Percentiles rank a stretch among this genome's conserved stretches.
These are phyloP conservation scores for Paramyrothecium sp. DNA, from an alignment of 2,329 filamentous ascomycete species.

Conservation along the genomic window DNA sequence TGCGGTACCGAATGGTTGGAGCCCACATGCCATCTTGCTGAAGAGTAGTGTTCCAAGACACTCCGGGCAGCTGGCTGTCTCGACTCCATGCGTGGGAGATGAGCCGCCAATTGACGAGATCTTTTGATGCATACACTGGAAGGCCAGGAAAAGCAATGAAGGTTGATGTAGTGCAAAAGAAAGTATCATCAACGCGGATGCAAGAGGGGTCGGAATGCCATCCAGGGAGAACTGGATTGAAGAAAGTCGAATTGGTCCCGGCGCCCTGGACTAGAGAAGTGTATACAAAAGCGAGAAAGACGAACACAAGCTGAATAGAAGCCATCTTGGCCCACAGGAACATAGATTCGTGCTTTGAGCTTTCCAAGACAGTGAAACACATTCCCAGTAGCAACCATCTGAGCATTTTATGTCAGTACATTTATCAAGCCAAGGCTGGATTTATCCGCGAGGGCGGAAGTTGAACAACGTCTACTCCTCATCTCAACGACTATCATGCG, in stretches of 20 bases:
- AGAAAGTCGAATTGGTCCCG: slow-evolving; percentile 4
- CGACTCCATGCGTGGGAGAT: slow-evolving; percentile 9
- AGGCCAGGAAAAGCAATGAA: slow-evolving; percentile 51
- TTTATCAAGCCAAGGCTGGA: no score
- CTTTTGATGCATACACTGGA: slow-evolving; percentile 48
- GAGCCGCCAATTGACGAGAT: slow-evolving; percentile 46
- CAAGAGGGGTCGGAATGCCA: slow-evolving; percentile 47
- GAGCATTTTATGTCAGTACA: no score
- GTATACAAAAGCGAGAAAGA: background rate
- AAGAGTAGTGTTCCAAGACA: slow-evolving; percentile 1
- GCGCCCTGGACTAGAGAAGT: background rate
- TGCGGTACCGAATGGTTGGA: slow-evolving; percentile 36
- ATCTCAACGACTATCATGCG: no score
- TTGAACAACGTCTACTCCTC: no score
- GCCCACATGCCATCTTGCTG: slow-evolving; percentile 31
- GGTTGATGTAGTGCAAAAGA: slow-evolving; percentile 48
- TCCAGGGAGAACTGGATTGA: slow-evolving; percentile 45
- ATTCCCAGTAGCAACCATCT: no score
- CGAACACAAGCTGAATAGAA: background rate
- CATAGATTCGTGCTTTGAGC: no score
- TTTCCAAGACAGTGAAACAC: no score
- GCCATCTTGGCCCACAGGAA: background rate
- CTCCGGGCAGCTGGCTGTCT: slow-evolving; percentile 1
- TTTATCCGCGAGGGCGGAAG: no score
- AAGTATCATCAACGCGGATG: slow-evolving; percentile 39